Evolutionary conservation across 257 asterid genomes (phyloP).

Genomic region (Orobanche coerulescens): DNA sequence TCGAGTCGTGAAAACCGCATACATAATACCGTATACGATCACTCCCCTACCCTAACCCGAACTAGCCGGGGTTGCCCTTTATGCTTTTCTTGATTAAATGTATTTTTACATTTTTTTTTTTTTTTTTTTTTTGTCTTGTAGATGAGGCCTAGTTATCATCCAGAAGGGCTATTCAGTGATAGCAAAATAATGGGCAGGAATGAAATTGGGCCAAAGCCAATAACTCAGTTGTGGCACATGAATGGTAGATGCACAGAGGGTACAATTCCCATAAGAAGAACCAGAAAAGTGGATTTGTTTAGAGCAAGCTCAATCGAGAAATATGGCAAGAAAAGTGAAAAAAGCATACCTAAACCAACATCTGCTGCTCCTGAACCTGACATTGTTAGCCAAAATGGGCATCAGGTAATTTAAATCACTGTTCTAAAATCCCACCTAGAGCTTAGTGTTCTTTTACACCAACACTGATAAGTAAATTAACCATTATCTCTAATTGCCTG

Average conservation of each 20-base stretch:
- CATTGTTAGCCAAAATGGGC: slow-evolving; percentile 59
- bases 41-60: too few relatives aligned
- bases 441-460: too few relatives aligned
- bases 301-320: slow-evolving; percentile 52
- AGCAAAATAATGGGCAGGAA: slow-evolving; percentile 27
- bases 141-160: slow-evolving; percentile 79
- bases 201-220: slow-evolving; percentile 26
- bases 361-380: slow-evolving; percentile 54
- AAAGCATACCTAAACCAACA: slow-evolving; percentile 38
- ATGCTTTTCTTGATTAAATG: too few relatives aligned
- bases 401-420: slow-evolving; percentile 76
- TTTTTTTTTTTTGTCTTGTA: too few relatives aligned
- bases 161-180: slow-evolving; percentile 45
- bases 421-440: too few relatives aligned
- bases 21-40: too few relatives aligned
- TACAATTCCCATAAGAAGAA: slow-evolving; percentile 79
- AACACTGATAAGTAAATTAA: too few relatives aligned
- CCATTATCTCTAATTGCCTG: not conserved
- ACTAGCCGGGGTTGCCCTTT: too few relatives aligned
- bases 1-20: too few relatives aligned
- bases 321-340: slow-evolving; percentile 59
- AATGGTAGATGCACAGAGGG: slow-evolving; percentile 72
- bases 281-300: slow-evolving; percentile 47
- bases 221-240: slow-evolving; percentile 61
- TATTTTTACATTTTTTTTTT: too few relatives aligned